Conservation (phyloP, 805 yeast species). For the Hanseniaspora lachancei region DNA sequence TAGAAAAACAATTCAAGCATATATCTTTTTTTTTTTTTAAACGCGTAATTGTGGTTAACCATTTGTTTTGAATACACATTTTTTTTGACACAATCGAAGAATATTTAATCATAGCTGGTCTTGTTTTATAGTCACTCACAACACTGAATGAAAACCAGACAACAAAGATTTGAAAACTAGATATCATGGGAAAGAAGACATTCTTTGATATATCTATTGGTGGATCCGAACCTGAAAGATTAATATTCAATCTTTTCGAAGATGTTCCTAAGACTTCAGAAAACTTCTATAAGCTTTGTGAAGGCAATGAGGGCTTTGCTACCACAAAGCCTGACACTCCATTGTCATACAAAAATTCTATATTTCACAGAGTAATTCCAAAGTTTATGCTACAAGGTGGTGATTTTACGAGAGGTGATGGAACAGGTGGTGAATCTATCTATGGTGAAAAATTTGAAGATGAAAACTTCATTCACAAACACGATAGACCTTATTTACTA, state of each 20-base stretch:
- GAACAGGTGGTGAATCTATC: slow-evolving; percentile 93
- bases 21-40: no score
- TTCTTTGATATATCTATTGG: slow-evolving; percentile 72
- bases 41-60: no score
- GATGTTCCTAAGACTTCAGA: slow-evolving; percentile 81
- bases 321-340: slow-evolving; percentile 33
- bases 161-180: background rate
- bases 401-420: slow-evolving; percentile 85
- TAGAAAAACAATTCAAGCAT: background rate
- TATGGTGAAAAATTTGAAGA: slow-evolving; percentile 68
- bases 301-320: slow-evolving; percentile 59
- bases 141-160: background rate
- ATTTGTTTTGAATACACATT: no score
- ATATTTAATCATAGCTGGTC: no score
- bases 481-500: slow-evolving; percentile 67
- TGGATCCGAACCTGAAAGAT: slow-evolving; percentile 55
- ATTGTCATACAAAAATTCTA: slow-evolving; percentile 63
- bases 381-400: slow-evolving; percentile 98
- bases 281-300: slow-evolving; percentile 76
- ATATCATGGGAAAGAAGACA: slow-evolving; percentile 31
- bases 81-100: no score
- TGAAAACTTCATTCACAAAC: slow-evolving; percentile 62
- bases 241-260: slow-evolving; percentile 58
- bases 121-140: no score
- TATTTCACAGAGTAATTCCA: slow-evolving; percentile 93